Evolutionary conservation across 371 early-diverging fungal species (phyloP).

Genomic region (Apophysomyces variabilis): DNA sequence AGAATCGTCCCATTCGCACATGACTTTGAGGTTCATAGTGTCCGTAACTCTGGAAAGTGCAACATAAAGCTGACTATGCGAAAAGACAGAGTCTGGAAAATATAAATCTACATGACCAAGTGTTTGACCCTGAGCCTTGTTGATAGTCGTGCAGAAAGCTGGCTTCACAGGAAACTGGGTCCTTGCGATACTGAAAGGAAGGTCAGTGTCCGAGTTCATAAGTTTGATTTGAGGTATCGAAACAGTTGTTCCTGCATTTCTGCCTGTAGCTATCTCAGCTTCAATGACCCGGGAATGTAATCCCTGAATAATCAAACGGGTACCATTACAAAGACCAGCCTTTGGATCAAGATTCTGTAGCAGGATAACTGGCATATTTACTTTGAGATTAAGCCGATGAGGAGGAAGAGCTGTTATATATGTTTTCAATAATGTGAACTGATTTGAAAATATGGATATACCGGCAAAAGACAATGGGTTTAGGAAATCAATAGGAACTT

Average conservation of each 20-base stretch:
- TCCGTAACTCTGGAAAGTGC: slow-evolving; percentile 10
- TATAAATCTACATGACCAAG: slow-evolving; percentile 20
- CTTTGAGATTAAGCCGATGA: too few species aligned
- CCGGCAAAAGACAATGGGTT: too few species aligned
- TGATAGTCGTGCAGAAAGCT: slow-evolving; percentile 34
- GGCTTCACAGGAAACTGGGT: slow-evolving; percentile 29
- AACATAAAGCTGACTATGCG: slow-evolving; percentile 20
- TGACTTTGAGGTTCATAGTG: too few species aligned
- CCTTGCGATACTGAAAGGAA: slow-evolving; percentile 5
- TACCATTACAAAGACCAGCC: slow-evolving; percentile 34
- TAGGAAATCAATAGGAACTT: too few species aligned
- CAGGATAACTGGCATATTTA: too few species aligned
- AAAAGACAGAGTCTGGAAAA: slow-evolving; percentile 14
- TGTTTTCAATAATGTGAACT: too few species aligned
- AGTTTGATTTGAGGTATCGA: not conserved
- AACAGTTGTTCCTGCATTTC: not conserved
- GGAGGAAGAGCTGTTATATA: too few species aligned
- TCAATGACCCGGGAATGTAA: not conserved
- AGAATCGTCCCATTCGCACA: too few species aligned
- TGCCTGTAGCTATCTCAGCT: slow-evolving; percentile 7
- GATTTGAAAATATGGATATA: too few species aligned
- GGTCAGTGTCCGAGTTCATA: not conserved
- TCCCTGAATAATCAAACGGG: slow-evolving; percentile 17
- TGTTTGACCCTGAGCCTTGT: slow-evolving; percentile 33
- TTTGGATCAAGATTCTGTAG: not conserved